Conservation (phyloP, 2,329 filamentous ascomycete species). For the Colletotrichum magnum region DNA sequence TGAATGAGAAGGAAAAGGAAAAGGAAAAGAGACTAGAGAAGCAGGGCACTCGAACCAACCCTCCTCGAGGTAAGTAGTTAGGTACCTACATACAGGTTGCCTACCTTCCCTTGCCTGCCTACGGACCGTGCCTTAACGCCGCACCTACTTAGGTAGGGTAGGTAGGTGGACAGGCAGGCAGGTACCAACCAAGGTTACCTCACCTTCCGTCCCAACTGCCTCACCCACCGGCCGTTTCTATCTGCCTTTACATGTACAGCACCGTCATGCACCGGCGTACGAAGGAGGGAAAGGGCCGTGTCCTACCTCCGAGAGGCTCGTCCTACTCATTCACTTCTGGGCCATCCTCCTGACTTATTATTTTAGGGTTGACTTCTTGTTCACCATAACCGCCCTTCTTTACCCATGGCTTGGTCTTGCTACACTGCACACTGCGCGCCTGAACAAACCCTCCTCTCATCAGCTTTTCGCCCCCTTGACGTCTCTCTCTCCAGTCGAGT, state of each 20-base stretch:
- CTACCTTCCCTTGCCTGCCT: too few species aligned
- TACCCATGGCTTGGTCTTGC: not conserved
- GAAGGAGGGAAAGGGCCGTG: slow-evolving; percentile 34
- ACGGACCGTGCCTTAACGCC: too few species aligned
- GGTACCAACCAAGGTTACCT: not conserved
- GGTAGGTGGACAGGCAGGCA: too few species aligned
- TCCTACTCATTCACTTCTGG: slow-evolving; percentile 5
- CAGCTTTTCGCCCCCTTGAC: not conserved
- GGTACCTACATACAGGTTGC: too few species aligned
- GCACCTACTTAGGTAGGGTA: too few species aligned
- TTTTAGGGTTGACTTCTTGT: slow-evolving; percentile 13
- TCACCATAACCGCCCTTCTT: not conserved
- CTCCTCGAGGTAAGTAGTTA: not conserved
- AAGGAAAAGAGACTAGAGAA: slow-evolving; percentile 1
- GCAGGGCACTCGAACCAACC: slow-evolving; percentile 1
- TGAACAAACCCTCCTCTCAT: not conserved
- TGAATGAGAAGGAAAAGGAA: not conserved
- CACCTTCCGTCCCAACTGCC: not conserved
- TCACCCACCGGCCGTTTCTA: not conserved
- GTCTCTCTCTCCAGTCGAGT: not conserved
- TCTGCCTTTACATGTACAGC: slow-evolving; percentile 5
- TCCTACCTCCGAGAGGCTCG: slow-evolving; percentile 11
- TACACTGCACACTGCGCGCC: not conserved
- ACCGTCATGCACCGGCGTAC: slow-evolving; percentile 28
- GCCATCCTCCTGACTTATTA: slow-evolving; percentile 18